Evolutionary conservation across 2,329 filamentous ascomycete species (phyloP), one percentile per base, ranked within the genome.

Genomic region (Botrytis aclada): DNA sequence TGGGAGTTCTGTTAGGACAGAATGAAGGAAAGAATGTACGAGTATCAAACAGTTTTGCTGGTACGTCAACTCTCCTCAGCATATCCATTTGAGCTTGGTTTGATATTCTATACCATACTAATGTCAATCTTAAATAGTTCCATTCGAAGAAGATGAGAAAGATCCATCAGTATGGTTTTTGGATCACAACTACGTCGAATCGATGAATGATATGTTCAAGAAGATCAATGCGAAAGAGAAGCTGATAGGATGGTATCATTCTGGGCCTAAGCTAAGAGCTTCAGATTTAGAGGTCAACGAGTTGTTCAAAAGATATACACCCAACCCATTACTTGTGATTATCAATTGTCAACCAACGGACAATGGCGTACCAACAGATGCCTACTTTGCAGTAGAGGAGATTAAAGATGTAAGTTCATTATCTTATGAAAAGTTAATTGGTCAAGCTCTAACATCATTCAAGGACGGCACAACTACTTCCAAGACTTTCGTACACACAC

Each of bases 201-300:
- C 92, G 79, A 99, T 99, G 96, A 97, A 96, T 85, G 96, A 98
- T 84, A 99, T 99, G 96, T 99, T 99, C 89, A 99, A 99, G 88
- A 98, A 98, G 86, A 95, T 99, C 87, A 99, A 99, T 86, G 96
- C 96, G 75, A 88, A 93, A 76, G 96, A 99, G 86, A 98, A 98
- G 90, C 88, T 99, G 83, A 97, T 99, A 88, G 96, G 96, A 81
- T 99, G 96, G 96, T 99, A 99, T 84, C 96, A 99, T 85, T 97
- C 96, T 32, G 96, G 96, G 60, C 96, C 96, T 56, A 99, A 98
- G 87, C 88, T 99, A 80, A 91, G 96, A 81, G 95, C 95, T 72
- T 98, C 96, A 63, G 96, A 99, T 86, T 86, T 99, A 78, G 93
- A 98, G 85, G 97, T 99, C 91, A 99, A 99, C 85, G 96, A 99